Conservation (phyloP, 768 basidiomycete genomes). For the Leccinum imitatum region DNA sequence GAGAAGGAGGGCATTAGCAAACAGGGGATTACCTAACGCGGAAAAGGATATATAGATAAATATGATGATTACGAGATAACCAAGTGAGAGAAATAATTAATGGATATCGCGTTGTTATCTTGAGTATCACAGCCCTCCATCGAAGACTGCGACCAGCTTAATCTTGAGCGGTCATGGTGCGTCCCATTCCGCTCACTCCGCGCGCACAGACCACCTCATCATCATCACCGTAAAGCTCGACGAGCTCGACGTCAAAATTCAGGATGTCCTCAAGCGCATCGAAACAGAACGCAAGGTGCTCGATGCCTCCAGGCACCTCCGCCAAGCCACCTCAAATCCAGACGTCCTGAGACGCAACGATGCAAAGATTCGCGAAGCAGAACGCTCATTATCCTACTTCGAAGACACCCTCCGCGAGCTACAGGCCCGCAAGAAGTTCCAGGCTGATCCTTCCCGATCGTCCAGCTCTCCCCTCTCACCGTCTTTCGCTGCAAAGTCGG, state of each 20-base stretch:
- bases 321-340: slow-evolving; percentile 80
- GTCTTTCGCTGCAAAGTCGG: slow-evolving; percentile 16
- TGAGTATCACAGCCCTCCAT: slow-evolving; percentile 25
- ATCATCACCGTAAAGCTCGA: slow-evolving; percentile 24
- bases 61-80: slow-evolving; percentile 26
- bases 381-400: slow-evolving; percentile 83
- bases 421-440: slow-evolving; percentile 70
- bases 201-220: slow-evolving; percentile 7
- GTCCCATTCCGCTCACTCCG: slow-evolving; percentile 14
- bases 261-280: slow-evolving; percentile 86
- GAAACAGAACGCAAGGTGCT: slow-evolving; percentile 91
- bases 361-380: slow-evolving; percentile 83
- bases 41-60: slow-evolving; percentile 14
- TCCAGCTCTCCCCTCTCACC: slow-evolving; percentile 38
- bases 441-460: slow-evolving; percentile 57
- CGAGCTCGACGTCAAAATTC: slow-evolving; percentile 91
- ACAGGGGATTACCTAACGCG: neutral
- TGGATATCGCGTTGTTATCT: slow-evolving; percentile 22
- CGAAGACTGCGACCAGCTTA: slow-evolving; percentile 20
- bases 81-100: slow-evolving; percentile 19
- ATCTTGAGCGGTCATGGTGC: slow-evolving; percentile 32
- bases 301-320: slow-evolving; percentile 76
- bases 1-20: slow-evolving; percentile 33
- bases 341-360: slow-evolving; percentile 83
- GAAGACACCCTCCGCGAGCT: slow-evolving; percentile 83